Evolutionary conservation across 2,329 filamentous ascomycete genomes (phyloP), one percentile per base, ranked within the genome.

Genomic region (Tetracladium maxilliforme): DNA sequence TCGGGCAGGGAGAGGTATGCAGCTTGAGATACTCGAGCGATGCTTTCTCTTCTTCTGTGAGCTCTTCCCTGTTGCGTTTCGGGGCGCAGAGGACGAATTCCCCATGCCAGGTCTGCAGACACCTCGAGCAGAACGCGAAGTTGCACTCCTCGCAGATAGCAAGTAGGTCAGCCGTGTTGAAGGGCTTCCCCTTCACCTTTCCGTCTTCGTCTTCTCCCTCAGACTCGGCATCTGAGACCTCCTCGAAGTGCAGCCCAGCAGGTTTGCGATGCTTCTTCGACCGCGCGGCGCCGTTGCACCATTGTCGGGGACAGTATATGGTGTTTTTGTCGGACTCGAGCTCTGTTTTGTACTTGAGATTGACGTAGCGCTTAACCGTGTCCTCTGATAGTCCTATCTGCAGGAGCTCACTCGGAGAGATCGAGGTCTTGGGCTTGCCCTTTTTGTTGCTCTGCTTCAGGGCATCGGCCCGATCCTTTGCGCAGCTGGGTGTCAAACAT

Each of bases 291-390:
- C 83, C 86, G 48, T 90, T 81, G 46, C 90, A 98, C 82, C 86
- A 94, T 28, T 73, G 64, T 7, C 90, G 70, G 1, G 90, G 90
- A 42, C 90, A 98, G 47, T 92, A 95, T 17, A 94, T 67, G 0
- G 86, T 94, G 30, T 74, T 77, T 42, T 86, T 92, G 50, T 95
- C 86, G 1, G 82, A 75, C 48, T 95, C 90, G 4, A 95, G 68
- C 45, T 83, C 79, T 35, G 79, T 81, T 55, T 95, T 95, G 42
- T 92, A 81, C 53, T 90, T 94, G 32, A 95, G 63, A 19, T 72
- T 73, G 5, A 92, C 80, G 45, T 92, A 98, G 28, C 90, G 76
- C 42, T 81, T 75, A 3, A 94, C 83, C 17, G 64, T 65, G 10
- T 79, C 70, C 30, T 76, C 65, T 3, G 70, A 58, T 2, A 87